These are phyloP conservation scores for Alternaria arborescens DNA, from an alignment of 2,329 filamentous ascomycete genomes.

Conservation along the genomic window DNA sequence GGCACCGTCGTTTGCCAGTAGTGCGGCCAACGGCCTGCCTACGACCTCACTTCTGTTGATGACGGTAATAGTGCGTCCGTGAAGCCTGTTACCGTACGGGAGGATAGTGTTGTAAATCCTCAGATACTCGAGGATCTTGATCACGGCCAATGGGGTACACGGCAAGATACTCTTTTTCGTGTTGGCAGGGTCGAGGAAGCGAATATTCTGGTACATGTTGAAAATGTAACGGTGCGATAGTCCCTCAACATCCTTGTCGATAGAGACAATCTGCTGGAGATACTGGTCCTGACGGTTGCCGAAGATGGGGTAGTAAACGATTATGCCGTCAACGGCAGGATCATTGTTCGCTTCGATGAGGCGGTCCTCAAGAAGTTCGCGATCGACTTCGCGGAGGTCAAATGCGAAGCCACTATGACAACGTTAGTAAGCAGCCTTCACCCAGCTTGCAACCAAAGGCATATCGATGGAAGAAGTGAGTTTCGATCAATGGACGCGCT, in stretches of 20 bases:
- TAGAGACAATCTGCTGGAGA: conserved; percentile 90
- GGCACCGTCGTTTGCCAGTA: conserved; percentile 95
- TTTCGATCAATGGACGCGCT: conserved; percentile 52
- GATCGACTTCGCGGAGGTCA: conserved; percentile 81
- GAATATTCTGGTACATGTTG: conserved; percentile 99
- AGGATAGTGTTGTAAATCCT: conserved; percentile 97
- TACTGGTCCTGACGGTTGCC: conserved; percentile 90
- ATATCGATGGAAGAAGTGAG: neutral
- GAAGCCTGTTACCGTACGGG: conserved; percentile 89
- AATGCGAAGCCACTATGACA: conserved; percentile 83
- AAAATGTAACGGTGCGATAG: conserved; percentile 92
- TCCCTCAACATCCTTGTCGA: conserved; percentile 94
- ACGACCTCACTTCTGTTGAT: conserved; percentile 98
- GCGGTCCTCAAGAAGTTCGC: conserved; percentile 88
- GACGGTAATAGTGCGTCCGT: conserved; percentile 93
- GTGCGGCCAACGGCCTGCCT: conserved; percentile 86
- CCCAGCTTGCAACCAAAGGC: neutral
- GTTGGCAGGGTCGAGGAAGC: conserved; percentile 85
- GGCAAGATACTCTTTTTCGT: conserved; percentile 90
- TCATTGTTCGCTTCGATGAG: conserved; percentile 87
- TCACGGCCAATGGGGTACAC: conserved; percentile 92
- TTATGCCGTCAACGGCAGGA: conserved; percentile 80
- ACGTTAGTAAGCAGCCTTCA: conserved; percentile 7
- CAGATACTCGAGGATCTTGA: conserved; percentile 96
- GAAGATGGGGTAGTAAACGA: conserved; percentile 99